phyloP scores from a whole-genome alignment of 495 filamentous ascomycete species.

The Aspergillus carlsbadensis region DNA sequence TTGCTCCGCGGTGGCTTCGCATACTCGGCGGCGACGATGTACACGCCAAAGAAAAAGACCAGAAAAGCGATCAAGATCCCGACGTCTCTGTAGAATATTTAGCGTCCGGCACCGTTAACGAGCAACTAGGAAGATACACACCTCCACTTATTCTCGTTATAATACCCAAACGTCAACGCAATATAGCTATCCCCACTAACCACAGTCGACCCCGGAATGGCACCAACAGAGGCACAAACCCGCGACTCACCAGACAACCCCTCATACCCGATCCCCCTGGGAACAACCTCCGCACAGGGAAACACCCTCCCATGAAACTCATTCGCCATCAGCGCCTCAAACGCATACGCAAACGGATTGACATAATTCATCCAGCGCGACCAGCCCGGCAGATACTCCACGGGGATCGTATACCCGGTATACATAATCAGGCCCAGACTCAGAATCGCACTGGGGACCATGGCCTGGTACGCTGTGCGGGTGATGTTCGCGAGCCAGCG shows the following conservation, averaged over 20 bases:
- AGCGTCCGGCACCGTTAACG: no score
- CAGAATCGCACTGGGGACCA: constrained; percentile 30
- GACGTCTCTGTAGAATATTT: no score
- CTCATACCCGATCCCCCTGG: constrained; percentile 34
- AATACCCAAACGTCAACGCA: constrained; percentile 28
- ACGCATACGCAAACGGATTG: constrained; percentile 58
- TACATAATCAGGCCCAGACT: constrained; percentile 34
- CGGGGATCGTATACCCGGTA: constrained; percentile 36
- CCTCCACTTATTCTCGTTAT: no score
- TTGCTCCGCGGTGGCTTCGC: constrained; percentile 32
- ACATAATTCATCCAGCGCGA: constrained; percentile 54
- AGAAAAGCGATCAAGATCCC: constrained; percentile 38
- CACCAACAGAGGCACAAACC: constrained; percentile 51
- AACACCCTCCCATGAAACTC: constrained; percentile 54
- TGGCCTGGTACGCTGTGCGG: constrained; percentile 58
- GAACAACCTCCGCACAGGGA: constrained; percentile 59
- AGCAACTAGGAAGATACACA: no score
- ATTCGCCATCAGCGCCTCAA: constrained; percentile 39
- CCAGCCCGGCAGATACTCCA: constrained; percentile 36
- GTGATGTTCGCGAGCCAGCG: constrained; percentile 73
- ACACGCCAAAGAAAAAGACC: constrained; percentile 47
- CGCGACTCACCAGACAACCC: constrained; percentile 10
- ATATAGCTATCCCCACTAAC: constrained; percentile 37
- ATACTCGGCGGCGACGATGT: constrained; percentile 34
- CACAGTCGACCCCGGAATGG: constrained; percentile 36